A percentile compares a stretch with the other conserved stretches of the same genome.
Conservation (phyloP, 192 early-diverging fungal species). For the Funneliformis geosporum region DNA sequence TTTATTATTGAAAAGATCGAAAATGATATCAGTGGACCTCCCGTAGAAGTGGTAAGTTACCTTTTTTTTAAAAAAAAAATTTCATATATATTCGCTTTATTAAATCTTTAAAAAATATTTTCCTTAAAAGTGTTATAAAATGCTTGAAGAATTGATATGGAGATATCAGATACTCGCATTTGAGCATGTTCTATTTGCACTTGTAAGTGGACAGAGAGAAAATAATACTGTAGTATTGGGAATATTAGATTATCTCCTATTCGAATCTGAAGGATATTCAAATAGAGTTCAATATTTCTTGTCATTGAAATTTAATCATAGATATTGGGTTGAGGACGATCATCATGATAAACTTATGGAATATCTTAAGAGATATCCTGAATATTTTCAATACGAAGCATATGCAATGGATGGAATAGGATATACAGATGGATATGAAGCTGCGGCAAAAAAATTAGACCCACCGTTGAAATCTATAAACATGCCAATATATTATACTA, state of each 20-base stretch:
- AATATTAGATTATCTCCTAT: conserved; percentile 54
- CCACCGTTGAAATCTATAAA: conserved; percentile 55
- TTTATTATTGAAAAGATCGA: conserved; percentile 55
- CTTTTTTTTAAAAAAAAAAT: too few species aligned
- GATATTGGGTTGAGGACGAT: conserved; percentile 74
- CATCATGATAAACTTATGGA: conserved; percentile 63
- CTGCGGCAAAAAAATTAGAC: conserved; percentile 46
- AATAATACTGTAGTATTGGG: conserved; percentile 49
- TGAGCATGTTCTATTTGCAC: conserved; percentile 69
- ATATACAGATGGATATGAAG: conserved; percentile 29
- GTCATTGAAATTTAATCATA: conserved; percentile 59
- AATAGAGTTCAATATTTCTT: conserved; percentile 66
- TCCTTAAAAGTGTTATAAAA: conserved; percentile 20
- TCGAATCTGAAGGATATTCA: conserved; percentile 52
- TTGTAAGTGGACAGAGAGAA: conserved; percentile 62
- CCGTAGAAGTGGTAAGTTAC: conserved; percentile 34
- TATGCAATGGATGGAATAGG: conserved; percentile 44
- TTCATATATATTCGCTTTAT: background rate
- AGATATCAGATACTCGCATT: conserved; percentile 66
- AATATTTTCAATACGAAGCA: conserved; percentile 75
- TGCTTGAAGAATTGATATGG: conserved; percentile 73
- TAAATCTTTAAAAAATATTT: background rate
- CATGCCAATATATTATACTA: conserved; percentile 74
- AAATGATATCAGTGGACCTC: conserved; percentile 19
- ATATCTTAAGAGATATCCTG: conserved; percentile 68